Evolutionary conservation across 306 rosid species (phyloP), one percentile per base, ranked within the genome.

Genomic region (Leucaena leucocephala): DNA sequence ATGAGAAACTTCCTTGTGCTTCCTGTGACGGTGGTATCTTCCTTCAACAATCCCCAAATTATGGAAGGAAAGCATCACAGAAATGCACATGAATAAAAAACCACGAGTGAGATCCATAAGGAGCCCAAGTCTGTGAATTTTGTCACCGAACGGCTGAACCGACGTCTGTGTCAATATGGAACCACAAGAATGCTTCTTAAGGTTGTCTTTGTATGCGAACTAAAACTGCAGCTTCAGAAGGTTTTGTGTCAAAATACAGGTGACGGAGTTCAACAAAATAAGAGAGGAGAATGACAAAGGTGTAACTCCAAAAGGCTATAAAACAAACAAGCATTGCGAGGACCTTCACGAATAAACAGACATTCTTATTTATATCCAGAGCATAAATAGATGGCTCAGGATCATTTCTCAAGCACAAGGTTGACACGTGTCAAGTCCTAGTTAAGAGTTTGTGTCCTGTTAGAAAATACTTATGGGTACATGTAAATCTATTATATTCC

Each of bases 21-120:
- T 86, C 82, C 78, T 91, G 90, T 88, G 97, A 86, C 79, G 22
- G 78, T 91, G 97, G 72, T 80, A 72, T 79, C 98, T 91, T 88
- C 94, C 99, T 79, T 90, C 86, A 64, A 93, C 97, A 82, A 81
- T 87, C 63, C 68, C 84, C 55, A 82, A 73, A 36, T 70, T 44
- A 66, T 85, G 80, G 50, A 82, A 58, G 10, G 77, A 49, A 44
- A 88, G 42, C 17, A 80, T 78, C 59, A 70, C 21, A 8, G 77
- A 10, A 10, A 87, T 68, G 83, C 84, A 86, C 35, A 89, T 38
- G 45, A 84, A 39, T 3, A 84, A 59, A 63, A 63, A n/a, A 44
- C 81, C 38, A 36, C 22, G 85, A 76, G 40, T 9, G 15, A 76
- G 78, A 82, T 76, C 89, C 95, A 93, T 88, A 72, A 21, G 33